Base-by-base conservation (phyloP, 352 stramenopile genomes). In the Pilasporangium apinafurcum region DNA sequence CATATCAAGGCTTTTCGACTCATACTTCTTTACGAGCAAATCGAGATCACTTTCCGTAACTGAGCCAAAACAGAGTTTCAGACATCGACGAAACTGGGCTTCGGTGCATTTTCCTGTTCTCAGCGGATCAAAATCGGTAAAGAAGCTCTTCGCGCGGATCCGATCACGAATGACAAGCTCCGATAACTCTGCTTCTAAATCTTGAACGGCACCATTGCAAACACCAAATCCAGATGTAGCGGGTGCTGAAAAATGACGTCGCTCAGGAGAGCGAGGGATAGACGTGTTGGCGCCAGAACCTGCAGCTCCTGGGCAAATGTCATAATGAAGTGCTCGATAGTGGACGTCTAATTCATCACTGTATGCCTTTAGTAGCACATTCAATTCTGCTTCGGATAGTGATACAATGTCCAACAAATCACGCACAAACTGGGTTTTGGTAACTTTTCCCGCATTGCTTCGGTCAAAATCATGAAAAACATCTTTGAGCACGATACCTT, bases 391-490 rank as follows among this genome's bases (percentile, higher is more conserved):
- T 14, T 41, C 45, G 1, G 68, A 59, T 7, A 92, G 49, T 16
- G 64, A 61, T 1, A 89, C 56, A 17, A 90, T 72, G 45, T 86
- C 71, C 1, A 78, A 59, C 21, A 92, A 48, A 43, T 88, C 74
- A 10, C 81, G 62, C 2, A 86, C 58, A 37, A 93, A 93, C 56
- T 90, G 78, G 8, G 79, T 31, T 35, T 83, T 83, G 5, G 79
- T 91, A 24, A 93, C 81, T 44, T 88, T 88, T 21, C 81, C 81
- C 9, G 77, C 76, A 38, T 93, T 90, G 56, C 68, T 91, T 34
- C 73, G 66, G 40, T 93, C 79, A 18, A 93, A 93, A 47, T 93
- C 81, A 33, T 80, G 81, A 43, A 93, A 93, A 0, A 93, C 79
- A 36, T 92, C 79, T 45, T 93, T 93, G 7, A 93, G 51, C n/a